Percentiles rank a stretch among this genome's conserved stretches.
Evolutionary conservation across 352 stramenopile species (phyloP).

Genomic region (Phytophthora pseudosyringae): DNA sequence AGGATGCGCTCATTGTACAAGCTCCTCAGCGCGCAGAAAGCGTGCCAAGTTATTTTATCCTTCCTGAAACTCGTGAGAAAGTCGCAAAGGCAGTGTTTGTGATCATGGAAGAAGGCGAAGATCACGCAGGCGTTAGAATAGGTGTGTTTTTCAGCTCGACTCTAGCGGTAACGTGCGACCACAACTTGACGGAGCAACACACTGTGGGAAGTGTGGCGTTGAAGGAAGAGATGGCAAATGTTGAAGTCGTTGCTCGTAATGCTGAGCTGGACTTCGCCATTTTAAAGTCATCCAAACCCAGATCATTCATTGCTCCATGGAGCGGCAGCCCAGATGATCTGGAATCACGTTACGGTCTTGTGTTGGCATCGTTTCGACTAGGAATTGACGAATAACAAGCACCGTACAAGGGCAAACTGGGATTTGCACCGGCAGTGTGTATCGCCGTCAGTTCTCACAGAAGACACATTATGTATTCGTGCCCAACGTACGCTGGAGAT

Average conservation of each 20-base stretch:
- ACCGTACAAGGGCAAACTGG: not conserved
- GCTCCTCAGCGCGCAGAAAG: no score
- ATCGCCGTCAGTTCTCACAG: not conserved
- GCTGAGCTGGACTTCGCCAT: not conserved
- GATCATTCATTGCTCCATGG: not conserved
- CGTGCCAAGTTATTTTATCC: not conserved
- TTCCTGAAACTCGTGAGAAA: no score
- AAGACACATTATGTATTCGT: not conserved
- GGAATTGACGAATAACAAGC: not conserved
- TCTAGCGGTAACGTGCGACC: not conserved
- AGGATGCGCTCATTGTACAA: not conserved
- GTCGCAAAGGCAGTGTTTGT: no score
- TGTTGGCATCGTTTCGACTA: constrained; percentile 5
- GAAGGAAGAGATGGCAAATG: not conserved
- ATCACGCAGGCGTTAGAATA: constrained; percentile 1
- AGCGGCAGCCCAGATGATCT: not conserved
- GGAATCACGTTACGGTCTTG: not conserved
- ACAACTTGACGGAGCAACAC: not conserved
- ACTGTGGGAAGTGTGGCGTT: not conserved
- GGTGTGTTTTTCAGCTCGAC: not conserved
- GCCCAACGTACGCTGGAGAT: constrained; percentile 1
- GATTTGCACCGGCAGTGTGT: not conserved
- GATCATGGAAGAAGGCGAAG: no score
- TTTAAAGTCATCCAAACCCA: not conserved
- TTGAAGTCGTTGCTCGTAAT: not conserved